Base-by-base conservation (phyloP, 1,139 yeast species). In the Schwanniomyces etchellsii region DNA sequence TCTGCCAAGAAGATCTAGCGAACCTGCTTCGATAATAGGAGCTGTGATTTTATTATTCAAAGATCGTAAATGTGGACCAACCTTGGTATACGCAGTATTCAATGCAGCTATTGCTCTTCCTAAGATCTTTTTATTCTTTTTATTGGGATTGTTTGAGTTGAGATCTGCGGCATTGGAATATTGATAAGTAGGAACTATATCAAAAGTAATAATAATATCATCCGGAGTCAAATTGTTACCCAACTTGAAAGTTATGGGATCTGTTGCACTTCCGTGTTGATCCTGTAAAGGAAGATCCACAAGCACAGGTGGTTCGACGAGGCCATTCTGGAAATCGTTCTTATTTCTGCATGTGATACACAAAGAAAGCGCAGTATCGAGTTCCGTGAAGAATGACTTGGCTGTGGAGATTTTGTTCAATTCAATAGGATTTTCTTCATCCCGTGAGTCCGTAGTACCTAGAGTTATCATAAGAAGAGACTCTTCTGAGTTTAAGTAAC, bases 101-200 rank as follows among this genome's bases (percentile, higher is more conserved):
- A 88, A 60, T 32, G 83, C 50, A 0, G 94, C 94, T 24, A 86
- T 88, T 1, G 93, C 97, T 32, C 98, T 71, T 14, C 96, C 97
- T 29, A 89, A 60, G 9, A 81, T 67, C 42, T 72, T 72, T 18
- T 65, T 60, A 31, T 59, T 55, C 37, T 53, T 37, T 28, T 42
- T 44, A 7, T 30, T 27, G 10, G 29, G 28, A 14, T 28, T 25
- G 9, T 17, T 16, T 6, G 12, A 21, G 14, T 25, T 17, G 11
- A 16, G n/a, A n/a, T 28, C 29, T 16, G n/a, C 34, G 16, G 31
- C 17, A 31, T 43, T 45, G 6, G 58, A 43, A 35, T 60, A 60
- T 35, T 64, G 84, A 52, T 88, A 89, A 0, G 97, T 86, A n/a
- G 96, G 96, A 14, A 89, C 88, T 38, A 91, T 71, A 53, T 91